Conservation (phyloP, 352 stramenopile species). For the Phytopythium chamaehyphon region DNA sequence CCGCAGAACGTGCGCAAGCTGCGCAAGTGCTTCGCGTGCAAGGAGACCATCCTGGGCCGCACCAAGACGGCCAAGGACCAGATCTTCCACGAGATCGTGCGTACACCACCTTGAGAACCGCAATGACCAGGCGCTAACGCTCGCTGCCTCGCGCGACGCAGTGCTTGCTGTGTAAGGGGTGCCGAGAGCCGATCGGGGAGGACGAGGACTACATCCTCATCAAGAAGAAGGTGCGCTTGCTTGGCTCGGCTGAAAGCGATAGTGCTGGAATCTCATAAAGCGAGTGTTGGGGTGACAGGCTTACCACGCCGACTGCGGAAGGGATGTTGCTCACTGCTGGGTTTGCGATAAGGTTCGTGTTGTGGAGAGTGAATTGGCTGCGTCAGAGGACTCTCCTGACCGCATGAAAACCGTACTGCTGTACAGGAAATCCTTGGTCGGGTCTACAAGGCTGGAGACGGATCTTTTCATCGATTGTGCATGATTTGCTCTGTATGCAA, state of each 20-base stretch:
- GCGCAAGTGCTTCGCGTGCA: conserved; percentile 74
- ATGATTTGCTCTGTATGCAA: conserved; percentile 73
- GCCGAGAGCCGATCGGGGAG: conserved; percentile 73
- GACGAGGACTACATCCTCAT: conserved; percentile 74
- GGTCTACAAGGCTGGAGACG: conserved; percentile 59
- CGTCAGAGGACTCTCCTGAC: too few species aligned
- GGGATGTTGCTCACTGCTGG: conserved; percentile 62
- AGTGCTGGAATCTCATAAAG: too few species aligned
- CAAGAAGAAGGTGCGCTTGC: conserved; percentile 53
- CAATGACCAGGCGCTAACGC: background rate
- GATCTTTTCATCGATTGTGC: conserved; percentile 73
- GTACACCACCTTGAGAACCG: conserved; percentile 4
- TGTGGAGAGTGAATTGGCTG: too few species aligned
- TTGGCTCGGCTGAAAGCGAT: background rate
- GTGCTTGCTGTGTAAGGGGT: conserved; percentile 73
- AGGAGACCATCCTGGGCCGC: conserved; percentile 79
- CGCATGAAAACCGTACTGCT: background rate
- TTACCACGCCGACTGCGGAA: conserved; percentile 71
- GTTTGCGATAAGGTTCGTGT: conserved; percentile 59
- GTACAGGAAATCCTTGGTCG: conserved; percentile 69
- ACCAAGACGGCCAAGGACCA: conserved; percentile 72
- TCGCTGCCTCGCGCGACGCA: conserved; percentile 10
- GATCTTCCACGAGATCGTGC: conserved; percentile 82
- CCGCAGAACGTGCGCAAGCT: conserved; percentile 66
- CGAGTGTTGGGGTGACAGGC: conserved; percentile 15